Evolutionary conservation across 225 moss, liverwort and hornwort genomes (phyloP), one percentile per base, ranked within the genome.

Genomic region (Antitrichia curtipendula): DNA sequence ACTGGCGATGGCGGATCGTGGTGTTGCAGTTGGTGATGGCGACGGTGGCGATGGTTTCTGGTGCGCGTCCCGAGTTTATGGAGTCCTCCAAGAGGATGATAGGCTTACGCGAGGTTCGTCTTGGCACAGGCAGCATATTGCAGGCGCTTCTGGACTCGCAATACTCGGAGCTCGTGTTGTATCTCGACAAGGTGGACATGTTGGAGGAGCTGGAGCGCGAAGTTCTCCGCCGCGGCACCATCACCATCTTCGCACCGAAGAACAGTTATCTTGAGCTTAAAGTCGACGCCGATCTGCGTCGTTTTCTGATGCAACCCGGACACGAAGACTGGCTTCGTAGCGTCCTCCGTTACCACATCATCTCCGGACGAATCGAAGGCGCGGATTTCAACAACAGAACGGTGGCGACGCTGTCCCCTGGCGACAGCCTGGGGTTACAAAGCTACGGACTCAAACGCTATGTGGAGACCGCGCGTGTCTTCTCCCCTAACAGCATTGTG

Each of bases 121-220:
- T 91, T 1, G 94, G 93, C 29, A 89, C 94, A 34, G 95, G 95
- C 62, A 95, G 96, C 45, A 93, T 99, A 43, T 80, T 99, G 25
- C 91, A 94, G 62, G 98, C 95, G 72, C 49, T 99, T 58, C 86
- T 99, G 22, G 98, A 99, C 88, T 99, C 98, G 75, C 97, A 96
- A 18, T 97, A 96, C 87, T 96, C 97, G 58, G 96, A 97, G 90
- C 90, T 96, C 75, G 95, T 99, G 88, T 82, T 95, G 75, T 94
- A 95, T 23, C 78, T 99, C 6, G 98, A 99, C 80, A 93, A 94
- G 88, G 98, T 94, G 86, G 95, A 93, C 27, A 95, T 99, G 95
- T 70, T 99, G 87, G 95, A 96, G 82, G 90, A 95, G 85, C 89
- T 99, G 40, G 98, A 99, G 91, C 90, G 91, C 71, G 93, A 95